Percentiles rank a stretch among this genome's conserved stretches.
These are phyloP conservation scores for Vigna angularis DNA, from an alignment of 306 rosid genomes.

Conservation along the genomic window DNA sequence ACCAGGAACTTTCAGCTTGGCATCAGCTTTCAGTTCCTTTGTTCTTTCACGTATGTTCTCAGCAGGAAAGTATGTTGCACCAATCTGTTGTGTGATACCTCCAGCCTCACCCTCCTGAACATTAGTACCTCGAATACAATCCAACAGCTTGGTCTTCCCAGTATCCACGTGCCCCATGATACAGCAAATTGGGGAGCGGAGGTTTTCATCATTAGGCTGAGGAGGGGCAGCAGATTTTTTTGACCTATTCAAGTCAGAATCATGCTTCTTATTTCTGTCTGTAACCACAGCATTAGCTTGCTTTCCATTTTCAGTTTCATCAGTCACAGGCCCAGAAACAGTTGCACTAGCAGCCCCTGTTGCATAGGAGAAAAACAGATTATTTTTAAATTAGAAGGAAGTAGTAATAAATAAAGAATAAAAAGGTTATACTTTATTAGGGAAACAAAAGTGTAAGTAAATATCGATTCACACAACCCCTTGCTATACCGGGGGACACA, in stretches of 20 bases:
- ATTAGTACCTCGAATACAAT: conserved; percentile 92
- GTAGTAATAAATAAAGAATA: not conserved
- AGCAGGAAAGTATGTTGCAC: conserved; percentile 96
- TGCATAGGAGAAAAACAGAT: conserved; percentile 34
- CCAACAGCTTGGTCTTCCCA: conserved; percentile 94
- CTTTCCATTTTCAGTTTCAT: conserved; percentile 53
- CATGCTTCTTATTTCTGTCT: conserved; percentile 51
- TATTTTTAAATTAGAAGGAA: conserved; percentile 20
- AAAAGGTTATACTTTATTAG: not conserved
- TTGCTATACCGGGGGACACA: not conserved
- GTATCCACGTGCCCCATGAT: conserved; percentile 99
- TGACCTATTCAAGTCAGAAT: conserved; percentile 37
- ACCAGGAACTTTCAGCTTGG: conserved; percentile 90
- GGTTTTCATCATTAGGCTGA: conserved; percentile 67
- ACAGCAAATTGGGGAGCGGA: conserved; percentile 98
- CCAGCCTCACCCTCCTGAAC: conserved; percentile 99
- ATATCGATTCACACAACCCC: conserved; percentile 15
- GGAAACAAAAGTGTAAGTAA: conserved; percentile 10
- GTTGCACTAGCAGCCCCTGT: conserved; percentile 52
- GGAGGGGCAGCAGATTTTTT: conserved; percentile 48
- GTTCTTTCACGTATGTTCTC: conserved; percentile 95
- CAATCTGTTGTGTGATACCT: conserved; percentile 98
- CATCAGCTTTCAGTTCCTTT: conserved; percentile 94
- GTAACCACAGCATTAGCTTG: conserved; percentile 50
- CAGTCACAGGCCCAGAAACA: conserved; percentile 49